Percentiles rank a stretch among this genome's conserved stretches.
phyloP scores from a whole-genome alignment of 2,329 filamentous ascomycete species.

The Pseudopithomyces chartarum region DNA sequence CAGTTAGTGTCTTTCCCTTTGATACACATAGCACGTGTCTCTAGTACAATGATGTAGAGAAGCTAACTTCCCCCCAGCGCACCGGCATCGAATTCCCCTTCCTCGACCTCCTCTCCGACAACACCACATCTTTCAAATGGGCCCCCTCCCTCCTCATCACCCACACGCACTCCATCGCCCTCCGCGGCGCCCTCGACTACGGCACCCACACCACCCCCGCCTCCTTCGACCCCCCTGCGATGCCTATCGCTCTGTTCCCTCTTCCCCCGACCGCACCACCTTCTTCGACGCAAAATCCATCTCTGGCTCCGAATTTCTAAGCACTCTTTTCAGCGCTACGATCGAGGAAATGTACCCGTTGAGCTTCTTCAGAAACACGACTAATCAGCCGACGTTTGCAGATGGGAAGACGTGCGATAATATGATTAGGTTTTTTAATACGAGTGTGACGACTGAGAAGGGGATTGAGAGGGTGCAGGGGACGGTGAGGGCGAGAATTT shows the following conservation, averaged over 20 bases:
- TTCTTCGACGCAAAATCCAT: slow-evolving; percentile 25
- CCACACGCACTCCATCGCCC: slow-evolving; percentile 48
- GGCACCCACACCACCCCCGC: slow-evolving; percentile 52
- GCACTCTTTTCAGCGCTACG: slow-evolving; percentile 19
- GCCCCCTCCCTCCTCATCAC: slow-evolving; percentile 55
- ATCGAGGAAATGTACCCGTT: slow-evolving; percentile 44
- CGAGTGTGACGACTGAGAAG: slow-evolving; percentile 46
- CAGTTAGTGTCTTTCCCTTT: too few relatives aligned
- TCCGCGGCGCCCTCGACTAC: slow-evolving; percentile 54
- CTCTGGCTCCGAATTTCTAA: slow-evolving; percentile 24
- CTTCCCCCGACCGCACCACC: slow-evolving; percentile 27
- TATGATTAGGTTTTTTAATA: slow-evolving; percentile 54
- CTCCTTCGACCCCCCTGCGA: slow-evolving; percentile 56
- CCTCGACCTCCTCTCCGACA: slow-evolving; percentile 58
- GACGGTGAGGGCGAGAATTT: slow-evolving; percentile 32
- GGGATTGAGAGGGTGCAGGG: slow-evolving; percentile 42
- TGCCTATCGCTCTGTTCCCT: slow-evolving; percentile 49
- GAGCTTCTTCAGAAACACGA: slow-evolving; percentile 55
- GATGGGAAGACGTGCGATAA: slow-evolving; percentile 51
- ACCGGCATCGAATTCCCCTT: slow-evolving; percentile 62
- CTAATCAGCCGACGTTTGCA: slow-evolving; percentile 59
- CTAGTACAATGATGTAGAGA: too few relatives aligned
- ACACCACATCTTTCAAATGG: slow-evolving; percentile 58
- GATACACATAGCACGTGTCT: too few relatives aligned
- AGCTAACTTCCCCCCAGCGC: slow-evolving; percentile 45